Base-by-base conservation (phyloP, 2,329 filamentous ascomycete genomes). In the Diaporthe citrichinensis region DNA sequence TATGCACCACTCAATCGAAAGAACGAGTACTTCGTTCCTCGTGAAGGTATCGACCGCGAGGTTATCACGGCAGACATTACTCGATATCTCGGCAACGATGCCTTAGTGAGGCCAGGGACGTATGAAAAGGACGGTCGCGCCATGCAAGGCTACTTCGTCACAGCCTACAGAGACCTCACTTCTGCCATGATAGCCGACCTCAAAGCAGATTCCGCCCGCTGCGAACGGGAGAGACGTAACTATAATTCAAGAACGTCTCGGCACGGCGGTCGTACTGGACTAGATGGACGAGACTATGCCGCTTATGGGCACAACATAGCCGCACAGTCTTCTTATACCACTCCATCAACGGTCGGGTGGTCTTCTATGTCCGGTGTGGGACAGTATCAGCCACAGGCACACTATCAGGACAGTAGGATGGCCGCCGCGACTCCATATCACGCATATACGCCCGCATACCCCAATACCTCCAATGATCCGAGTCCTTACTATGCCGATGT, bases 191-290 rank as follows among this genome's bases (percentile, higher is more conserved):
- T 51, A 51, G 9, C 15, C 20, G 46, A n/a, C 46, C 46, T 51
- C 46, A 51, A 51, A 1, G 46, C 20, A 10, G 46, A 51, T 10
- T 51, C 46, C 23, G 23, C 9, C 46, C 20, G 23, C 14, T 51
- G 20, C 23, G 3, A 23, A 0, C 7, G 3, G 20, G 46, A 51
- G 0, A 51, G 41, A 44, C 14, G 41, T 10, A 1, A n/a, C 0
- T n/a, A 44, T 10, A 23, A 51, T 51, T 12, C 46, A 51, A 1
- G 46, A 4, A 51, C 9, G 9, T 4, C 46, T n/a, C 23, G 0
- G 9, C 20, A n/a, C 1, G 7, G 2, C 2, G 23, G 4, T 15
- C 20, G 1, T 23, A 2, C 46, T 44, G 1, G 17, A n/a, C 46
- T 12, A 4, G 17, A 17, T 44, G 1, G 17, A n/a, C 46, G 12